phyloP scores from a whole-genome alignment of 2,329 filamentous ascomycete species.

The Exophiala lecanii-corni region DNA sequence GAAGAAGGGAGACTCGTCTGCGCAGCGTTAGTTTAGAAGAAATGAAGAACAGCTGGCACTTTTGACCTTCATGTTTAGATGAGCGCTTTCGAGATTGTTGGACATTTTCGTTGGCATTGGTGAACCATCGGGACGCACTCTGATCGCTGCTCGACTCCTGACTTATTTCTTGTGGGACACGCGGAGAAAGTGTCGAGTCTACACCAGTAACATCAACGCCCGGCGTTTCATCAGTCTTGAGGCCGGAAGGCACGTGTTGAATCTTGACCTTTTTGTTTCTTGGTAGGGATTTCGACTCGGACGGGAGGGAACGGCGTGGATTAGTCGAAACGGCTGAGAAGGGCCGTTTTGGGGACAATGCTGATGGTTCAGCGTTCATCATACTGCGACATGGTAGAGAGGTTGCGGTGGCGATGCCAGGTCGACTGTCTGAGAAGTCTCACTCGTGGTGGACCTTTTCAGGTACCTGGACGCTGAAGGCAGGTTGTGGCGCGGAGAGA shows the following conservation, averaged over 20 bases:
- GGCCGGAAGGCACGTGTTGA: no score
- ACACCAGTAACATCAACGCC: no score
- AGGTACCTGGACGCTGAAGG: no score
- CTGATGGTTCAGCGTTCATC: conserved; percentile 6
- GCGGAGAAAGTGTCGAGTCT: no score
- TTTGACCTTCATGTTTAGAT: conserved; percentile 4
- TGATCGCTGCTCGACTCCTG: conserved; percentile 22
- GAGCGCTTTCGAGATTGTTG: conserved; percentile 4
- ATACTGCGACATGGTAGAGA: conserved; percentile 20
- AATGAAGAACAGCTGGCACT: background rate
- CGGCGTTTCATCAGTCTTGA: no score
- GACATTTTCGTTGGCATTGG: conserved; percentile 22
- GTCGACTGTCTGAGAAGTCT: no score
- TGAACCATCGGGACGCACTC: conserved; percentile 26
- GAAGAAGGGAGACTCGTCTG: conserved; percentile 37
- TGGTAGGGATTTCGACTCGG: conserved; percentile 18
- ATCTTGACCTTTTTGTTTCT: conserved; percentile 19
- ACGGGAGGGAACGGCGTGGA: conserved; percentile 13
- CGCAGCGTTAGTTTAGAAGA: conserved; percentile 5
- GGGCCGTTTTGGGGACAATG: conserved; percentile 16
- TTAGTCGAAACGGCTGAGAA: conserved; percentile 10
- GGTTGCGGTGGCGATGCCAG: background rate
- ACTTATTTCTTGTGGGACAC: background rate
- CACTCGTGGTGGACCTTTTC: no score
- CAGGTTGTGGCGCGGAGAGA: no score